Conservation (phyloP, 192 early-diverging fungal species). For the Thoreauomyces humboldtii region DNA sequence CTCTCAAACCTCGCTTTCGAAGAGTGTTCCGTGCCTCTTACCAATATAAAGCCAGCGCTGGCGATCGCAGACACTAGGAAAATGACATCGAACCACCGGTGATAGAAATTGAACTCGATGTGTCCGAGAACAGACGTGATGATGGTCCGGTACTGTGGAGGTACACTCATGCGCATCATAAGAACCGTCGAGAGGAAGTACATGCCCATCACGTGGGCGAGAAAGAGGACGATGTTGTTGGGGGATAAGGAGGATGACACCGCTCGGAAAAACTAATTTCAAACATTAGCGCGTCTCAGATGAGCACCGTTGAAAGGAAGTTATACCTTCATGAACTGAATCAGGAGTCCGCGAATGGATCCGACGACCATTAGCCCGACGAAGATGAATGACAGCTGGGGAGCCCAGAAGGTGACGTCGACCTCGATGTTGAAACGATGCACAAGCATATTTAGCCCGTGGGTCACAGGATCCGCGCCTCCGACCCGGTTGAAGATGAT, state of each 20-base stretch:
- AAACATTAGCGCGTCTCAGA: neutral
- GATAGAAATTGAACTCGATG: constrained; percentile 88
- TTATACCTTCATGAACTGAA: constrained; percentile 71
- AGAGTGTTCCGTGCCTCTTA: neutral
- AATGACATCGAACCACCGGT: constrained; percentile 92
- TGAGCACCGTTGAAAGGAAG: no score
- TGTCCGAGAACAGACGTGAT: constrained; percentile 76
- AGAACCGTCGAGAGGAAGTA: constrained; percentile 90
- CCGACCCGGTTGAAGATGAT: constrained; percentile 73
- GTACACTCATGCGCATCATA: constrained; percentile 88
- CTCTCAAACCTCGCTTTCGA: neutral
- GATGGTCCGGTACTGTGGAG: constrained; percentile 76
- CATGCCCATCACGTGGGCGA: constrained; percentile 88
- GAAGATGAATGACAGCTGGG: constrained; percentile 89
- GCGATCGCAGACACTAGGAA: constrained; percentile 79
- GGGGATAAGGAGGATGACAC: constrained; percentile 70
- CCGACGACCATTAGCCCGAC: constrained; percentile 87
- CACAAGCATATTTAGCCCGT: constrained; percentile 68
- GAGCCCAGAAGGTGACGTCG: constrained; percentile 81
- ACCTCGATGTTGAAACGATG: constrained; percentile 56
- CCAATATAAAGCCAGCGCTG: constrained; percentile 62
- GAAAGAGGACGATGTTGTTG: constrained; percentile 71
- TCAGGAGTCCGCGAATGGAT: constrained; percentile 83
- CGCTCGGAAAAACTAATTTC: constrained; percentile 58
- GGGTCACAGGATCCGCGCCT: constrained; percentile 79